phyloP scores from a whole-genome alignment of 306 rosid species.

The Quercus glauca region DNA sequence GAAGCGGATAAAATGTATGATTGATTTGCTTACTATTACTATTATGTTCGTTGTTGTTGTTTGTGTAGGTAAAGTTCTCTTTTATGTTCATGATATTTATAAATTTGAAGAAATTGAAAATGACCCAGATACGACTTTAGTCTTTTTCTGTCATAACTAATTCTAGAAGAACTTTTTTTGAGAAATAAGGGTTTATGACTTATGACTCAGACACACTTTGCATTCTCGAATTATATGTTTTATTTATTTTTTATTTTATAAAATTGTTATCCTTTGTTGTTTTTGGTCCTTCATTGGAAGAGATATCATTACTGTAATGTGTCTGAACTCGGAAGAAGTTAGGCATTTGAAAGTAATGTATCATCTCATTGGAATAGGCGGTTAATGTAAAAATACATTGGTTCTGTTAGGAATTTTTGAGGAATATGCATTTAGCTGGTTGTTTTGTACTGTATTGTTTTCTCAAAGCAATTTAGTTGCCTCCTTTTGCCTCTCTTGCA shows the following conservation, averaged over 20 bases:
- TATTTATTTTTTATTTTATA: too few relatives aligned
- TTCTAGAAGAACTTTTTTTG: background rate
- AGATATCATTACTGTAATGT: background rate
- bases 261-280: background rate
- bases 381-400: background rate
- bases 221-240: background rate
- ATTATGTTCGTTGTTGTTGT: too few relatives aligned
- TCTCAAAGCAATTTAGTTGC: conserved; percentile 8
- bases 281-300: background rate
- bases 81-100: background rate
- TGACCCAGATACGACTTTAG: background rate
- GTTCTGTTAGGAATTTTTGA: background rate
- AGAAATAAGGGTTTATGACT: background rate
- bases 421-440: background rate
- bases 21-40: too few relatives aligned
- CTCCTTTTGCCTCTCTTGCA: background rate
- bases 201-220: background rate
- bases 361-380: background rate
- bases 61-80: conserved; percentile 48
- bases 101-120: background rate
- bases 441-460: background rate
- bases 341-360: background rate
- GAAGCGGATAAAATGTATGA: too few relatives aligned
- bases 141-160: background rate
- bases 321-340: background rate